Percentiles rank a stretch among this genome's conserved stretches.
Conservation (phyloP, 192 early-diverging fungal species). For the Entomortierella lignicola region DNA sequence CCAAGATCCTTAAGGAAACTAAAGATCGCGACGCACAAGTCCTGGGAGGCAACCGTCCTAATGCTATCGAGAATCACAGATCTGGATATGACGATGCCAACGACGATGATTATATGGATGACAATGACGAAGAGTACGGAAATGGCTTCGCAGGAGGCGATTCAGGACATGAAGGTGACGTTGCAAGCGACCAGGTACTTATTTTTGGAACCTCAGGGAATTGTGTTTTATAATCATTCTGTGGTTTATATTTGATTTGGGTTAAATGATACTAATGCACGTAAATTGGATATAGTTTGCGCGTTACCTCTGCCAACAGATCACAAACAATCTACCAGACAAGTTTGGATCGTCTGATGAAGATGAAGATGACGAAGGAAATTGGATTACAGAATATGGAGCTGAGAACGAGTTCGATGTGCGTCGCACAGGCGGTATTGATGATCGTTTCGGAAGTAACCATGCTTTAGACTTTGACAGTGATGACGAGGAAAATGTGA, state of each 20-base stretch:
- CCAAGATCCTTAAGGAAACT: conserved; percentile 58
- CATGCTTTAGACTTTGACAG: conserved; percentile 36
- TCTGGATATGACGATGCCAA: conserved; percentile 54
- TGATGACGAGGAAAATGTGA: conserved; percentile 46
- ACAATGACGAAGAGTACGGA: conserved; percentile 60
- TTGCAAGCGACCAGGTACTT: conserved; percentile 72
- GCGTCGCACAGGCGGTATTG: conserved; percentile 7
- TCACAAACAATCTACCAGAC: conserved; percentile 79
- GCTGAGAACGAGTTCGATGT: conserved; percentile 42
- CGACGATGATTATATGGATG: conserved; percentile 70
- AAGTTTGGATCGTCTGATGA: conserved; percentile 77
- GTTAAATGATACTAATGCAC: background rate
- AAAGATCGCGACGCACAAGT: conserved; percentile 58
- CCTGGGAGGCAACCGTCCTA: conserved; percentile 64
- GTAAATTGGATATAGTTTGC: conserved; percentile 64
- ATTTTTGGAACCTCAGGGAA: too few relatives aligned
- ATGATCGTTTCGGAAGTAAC: conserved; percentile 19
- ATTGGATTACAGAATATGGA: conserved; percentile 61
- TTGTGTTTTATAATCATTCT: too few relatives aligned
- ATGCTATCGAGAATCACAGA: conserved; percentile 54
- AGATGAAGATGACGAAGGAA: conserved; percentile 65
- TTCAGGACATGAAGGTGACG: conserved; percentile 66
- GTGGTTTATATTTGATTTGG: too few relatives aligned
- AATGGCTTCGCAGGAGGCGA: conserved; percentile 65
- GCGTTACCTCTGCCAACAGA: conserved; percentile 75